phyloP scores from a whole-genome alignment of 2,329 filamentous ascomycete species.

The Onygena corvina region DNA sequence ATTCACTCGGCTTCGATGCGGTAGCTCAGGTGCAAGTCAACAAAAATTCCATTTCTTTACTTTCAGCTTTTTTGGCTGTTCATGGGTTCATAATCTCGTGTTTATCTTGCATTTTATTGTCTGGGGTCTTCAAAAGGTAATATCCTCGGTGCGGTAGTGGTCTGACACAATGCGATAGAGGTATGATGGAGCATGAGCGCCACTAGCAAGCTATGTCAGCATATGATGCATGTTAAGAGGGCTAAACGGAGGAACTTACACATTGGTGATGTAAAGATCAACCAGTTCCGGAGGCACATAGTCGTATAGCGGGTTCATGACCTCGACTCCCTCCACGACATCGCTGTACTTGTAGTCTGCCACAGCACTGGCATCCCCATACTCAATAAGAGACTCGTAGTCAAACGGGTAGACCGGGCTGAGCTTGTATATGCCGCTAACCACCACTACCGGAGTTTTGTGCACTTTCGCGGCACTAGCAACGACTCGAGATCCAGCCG shows the following conservation, averaged over 20 bases:
- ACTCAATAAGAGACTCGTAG: slow-evolving; percentile 70
- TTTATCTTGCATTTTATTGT: not conserved
- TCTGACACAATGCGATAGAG: slow-evolving; percentile 54
- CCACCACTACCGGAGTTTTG: slow-evolving; percentile 71
- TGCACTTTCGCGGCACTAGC: slow-evolving; percentile 74
- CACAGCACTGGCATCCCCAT: slow-evolving; percentile 66
- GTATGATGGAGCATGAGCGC: slow-evolving; percentile 52
- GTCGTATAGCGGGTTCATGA: slow-evolving; percentile 70
- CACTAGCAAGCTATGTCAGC: slow-evolving; percentile 29
- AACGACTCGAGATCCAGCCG: slow-evolving; percentile 71
- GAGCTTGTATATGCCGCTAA: slow-evolving; percentile 87
- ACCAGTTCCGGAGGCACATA: slow-evolving; percentile 64
- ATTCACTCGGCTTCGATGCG: slow-evolving; percentile 3
- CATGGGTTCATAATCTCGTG: slow-evolving; percentile 3
- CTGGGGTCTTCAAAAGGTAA: slow-evolving; percentile 32
- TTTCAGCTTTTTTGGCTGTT: not conserved
- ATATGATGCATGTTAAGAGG: slow-evolving; percentile 9
- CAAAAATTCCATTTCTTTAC: slow-evolving; percentile 5
- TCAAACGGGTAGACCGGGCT: slow-evolving; percentile 81
- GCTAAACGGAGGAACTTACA: slow-evolving; percentile 41
- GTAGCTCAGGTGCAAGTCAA: slow-evolving; percentile 5
- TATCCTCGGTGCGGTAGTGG: slow-evolving; percentile 53
- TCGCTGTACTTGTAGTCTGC: slow-evolving; percentile 67
- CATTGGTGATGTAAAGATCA: slow-evolving; percentile 57
- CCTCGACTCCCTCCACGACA: slow-evolving; percentile 63